Base-by-base conservation (phyloP, 805 yeast species). In the Wickerhamomyces tratensis region DNA sequence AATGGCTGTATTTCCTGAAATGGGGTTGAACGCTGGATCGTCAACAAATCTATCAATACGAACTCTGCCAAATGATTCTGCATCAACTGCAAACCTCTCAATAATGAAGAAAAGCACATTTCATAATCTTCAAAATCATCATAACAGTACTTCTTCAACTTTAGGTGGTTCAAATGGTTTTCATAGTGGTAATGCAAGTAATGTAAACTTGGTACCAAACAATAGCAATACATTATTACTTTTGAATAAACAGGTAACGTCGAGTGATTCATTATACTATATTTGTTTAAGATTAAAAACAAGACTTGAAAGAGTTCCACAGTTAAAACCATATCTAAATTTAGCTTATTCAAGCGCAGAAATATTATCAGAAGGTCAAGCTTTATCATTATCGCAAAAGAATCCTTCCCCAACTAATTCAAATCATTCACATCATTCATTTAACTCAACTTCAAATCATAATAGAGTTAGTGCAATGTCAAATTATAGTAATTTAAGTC, bases 311-410 rank as follows among this genome's bases (percentile, higher is more conserved):
- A 62, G 66, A 36, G 71, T 84, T 25, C 77, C 83, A 0, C 88
- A 82, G 15, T 70, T 87, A 71, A 73, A 71, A 34, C 82, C 88
- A 35, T 83, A 77, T 58, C 56, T 85, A 45, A 72, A 73, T 42
- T 64, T 77, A 34, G 89, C 91, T 3, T 74, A 72, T 57, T 66
- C 74, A 11, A 68, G 79, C 12, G 84, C 88, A 7, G 89, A 83
- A 54, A 75, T 72, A 33, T 64, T 77, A 39, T 76, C 85, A 38
- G 91, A 83, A 55, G 82, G 80, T 51, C 93, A 84, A 62, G 85
- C 88, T 1, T 61, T 67, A 35, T 45, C 63, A 6, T 44, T 67
- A n/a, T 65, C 72, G 5, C 72, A 68, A 46, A 64, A 62, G 41
- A 60, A 37, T 13, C 29, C 45, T 20, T 7, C 39, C 7, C 15